Conservation (phyloP, 495 filamentous ascomycete species). For the Trypethelium eluteriae region DNA sequence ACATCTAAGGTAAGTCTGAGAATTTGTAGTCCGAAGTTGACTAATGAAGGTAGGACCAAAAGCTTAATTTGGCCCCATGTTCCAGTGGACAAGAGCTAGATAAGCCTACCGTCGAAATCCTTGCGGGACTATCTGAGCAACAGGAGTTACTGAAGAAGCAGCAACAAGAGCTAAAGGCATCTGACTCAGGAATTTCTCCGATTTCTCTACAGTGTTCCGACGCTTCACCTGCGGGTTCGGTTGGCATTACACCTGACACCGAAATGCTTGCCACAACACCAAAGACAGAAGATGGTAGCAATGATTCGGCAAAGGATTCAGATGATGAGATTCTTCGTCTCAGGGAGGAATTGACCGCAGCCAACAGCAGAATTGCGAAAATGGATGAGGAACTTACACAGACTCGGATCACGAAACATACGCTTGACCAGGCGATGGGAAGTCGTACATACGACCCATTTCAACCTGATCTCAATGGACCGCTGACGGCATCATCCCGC, state of each 20-base stretch:
- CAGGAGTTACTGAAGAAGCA: slow-evolving; percentile 50
- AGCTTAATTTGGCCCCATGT: slow-evolving; percentile 38
- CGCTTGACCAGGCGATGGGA: slow-evolving; percentile 63
- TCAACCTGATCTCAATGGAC: not conserved
- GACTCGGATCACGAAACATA: slow-evolving; percentile 66
- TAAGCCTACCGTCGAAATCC: slow-evolving; percentile 43
- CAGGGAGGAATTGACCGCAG: slow-evolving; percentile 65
- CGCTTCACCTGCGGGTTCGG: slow-evolving; percentile 44
- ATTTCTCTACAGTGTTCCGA: slow-evolving; percentile 22
- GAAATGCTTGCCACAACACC: slow-evolving; percentile 44
- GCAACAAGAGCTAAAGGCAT: slow-evolving; percentile 32
- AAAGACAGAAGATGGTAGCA: slow-evolving; percentile 37
- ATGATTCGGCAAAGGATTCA: slow-evolving; percentile 28
- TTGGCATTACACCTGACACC: slow-evolving; percentile 51
- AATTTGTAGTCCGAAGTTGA: too few species aligned
- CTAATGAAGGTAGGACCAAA: slow-evolving; percentile 42
- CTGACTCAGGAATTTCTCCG: slow-evolving; percentile 14
- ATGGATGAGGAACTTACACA: slow-evolving; percentile 81
- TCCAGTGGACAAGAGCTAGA: slow-evolving; percentile 35
- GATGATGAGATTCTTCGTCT: slow-evolving; percentile 48
- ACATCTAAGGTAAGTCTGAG: slow-evolving; percentile 28
- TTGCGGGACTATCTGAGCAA: slow-evolving; percentile 63
- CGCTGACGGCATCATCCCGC: not conserved
- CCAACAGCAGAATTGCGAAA: slow-evolving; percentile 68
- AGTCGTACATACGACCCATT: not conserved